Conservation (phyloP, 176 grass and related monocot genomes). For the Pontederia crassipes region DNA sequence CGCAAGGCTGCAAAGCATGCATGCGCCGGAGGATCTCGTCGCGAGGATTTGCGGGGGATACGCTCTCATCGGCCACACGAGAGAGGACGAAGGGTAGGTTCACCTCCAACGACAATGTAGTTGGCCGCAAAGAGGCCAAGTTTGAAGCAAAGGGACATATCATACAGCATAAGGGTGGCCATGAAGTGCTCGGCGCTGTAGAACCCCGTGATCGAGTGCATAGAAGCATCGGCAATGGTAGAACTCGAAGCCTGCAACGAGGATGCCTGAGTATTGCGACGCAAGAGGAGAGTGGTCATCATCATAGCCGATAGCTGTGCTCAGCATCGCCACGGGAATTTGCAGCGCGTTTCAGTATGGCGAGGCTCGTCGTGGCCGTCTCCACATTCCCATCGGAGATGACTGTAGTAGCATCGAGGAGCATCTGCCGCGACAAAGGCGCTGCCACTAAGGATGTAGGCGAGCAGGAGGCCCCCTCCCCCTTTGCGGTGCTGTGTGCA, state of each 20-base stretch:
- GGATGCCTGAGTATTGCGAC: no score
- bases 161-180: no score
- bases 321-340: conserved; percentile 1
- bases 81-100: conserved; percentile 77
- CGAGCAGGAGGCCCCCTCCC: no score
- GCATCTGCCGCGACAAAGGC: neutral
- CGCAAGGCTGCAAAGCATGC: conserved; percentile 40
- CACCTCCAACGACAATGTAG: conserved; percentile 20
- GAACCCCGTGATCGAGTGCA: no score
- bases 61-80: conserved; percentile 69
- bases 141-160: no score
- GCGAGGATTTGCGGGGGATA: conserved; percentile 66
- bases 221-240: no score
- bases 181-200: no score
- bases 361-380: neutral
- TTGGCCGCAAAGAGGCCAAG: no score
- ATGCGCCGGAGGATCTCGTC: conserved; percentile 78
- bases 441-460: no score
- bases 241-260: no score
- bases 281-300: neutral
- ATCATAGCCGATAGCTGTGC: conserved; percentile 5
- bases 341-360: neutral
- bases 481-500: no score
- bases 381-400: neutral
- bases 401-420: neutral